A percentile compares a stretch with the other conserved stretches of the same genome.
phyloP scores from a whole-genome alignment of 2,329 filamentous ascomycete species.

The Monosporascus sp. region DNA sequence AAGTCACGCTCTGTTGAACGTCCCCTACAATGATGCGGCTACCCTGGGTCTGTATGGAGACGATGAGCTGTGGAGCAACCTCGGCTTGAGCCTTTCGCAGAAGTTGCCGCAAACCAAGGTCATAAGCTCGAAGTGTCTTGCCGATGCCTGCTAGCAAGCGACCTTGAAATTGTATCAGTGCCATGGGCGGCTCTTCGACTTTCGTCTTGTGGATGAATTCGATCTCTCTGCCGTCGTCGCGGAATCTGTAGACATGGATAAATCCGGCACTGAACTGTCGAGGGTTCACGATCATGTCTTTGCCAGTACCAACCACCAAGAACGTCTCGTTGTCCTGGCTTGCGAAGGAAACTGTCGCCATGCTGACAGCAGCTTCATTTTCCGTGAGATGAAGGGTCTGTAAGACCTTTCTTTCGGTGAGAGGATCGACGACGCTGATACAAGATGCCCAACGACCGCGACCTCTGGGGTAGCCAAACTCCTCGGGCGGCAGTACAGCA shows the following conservation, averaged over 20 bases:
- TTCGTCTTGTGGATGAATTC: conserved; percentile 97
- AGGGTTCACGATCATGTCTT: conserved; percentile 78
- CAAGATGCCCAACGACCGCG: conserved; percentile 92
- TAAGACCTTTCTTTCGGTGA: conserved; percentile 67
- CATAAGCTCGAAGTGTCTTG: conserved; percentile 78
- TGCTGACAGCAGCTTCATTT: conserved; percentile 88
- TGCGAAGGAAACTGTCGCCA: conserved; percentile 78
- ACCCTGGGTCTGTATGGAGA: conserved; percentile 83
- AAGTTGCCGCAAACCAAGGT: conserved; percentile 87
- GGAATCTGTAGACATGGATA: conserved; percentile 88
- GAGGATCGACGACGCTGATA: conserved; percentile 84
- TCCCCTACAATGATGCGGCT: conserved; percentile 90
- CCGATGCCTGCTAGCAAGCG: conserved; percentile 83
- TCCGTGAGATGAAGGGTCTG: conserved; percentile 78
- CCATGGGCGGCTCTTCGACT: conserved; percentile 81
- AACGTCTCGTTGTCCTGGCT: conserved; percentile 87
- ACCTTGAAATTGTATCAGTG: conserved; percentile 90
- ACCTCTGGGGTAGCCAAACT: conserved; percentile 85
- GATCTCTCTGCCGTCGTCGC: conserved; percentile 78
- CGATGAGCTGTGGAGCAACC: conserved; percentile 76
- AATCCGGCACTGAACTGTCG: conserved; percentile 73
- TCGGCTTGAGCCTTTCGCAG: conserved; percentile 86
- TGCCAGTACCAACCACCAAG: conserved; percentile 89
- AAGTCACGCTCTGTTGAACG: conserved; percentile 86
- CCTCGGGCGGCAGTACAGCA: conserved; percentile 66